These are phyloP conservation scores for Petasospora fabianii DNA, from an alignment of 1,139 yeast species.

Conservation along the genomic window DNA sequence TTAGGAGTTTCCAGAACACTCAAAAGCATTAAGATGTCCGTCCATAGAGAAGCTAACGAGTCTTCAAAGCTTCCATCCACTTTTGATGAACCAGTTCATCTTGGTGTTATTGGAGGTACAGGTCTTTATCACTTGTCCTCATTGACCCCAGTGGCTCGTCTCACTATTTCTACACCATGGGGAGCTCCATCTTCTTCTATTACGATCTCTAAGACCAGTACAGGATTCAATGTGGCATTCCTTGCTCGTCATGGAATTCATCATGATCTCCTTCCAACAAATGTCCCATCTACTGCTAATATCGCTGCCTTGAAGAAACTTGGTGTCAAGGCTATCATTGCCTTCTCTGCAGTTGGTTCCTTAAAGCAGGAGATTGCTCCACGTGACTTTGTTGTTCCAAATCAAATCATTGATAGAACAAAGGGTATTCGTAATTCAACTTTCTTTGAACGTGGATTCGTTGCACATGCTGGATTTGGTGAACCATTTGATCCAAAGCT, in stretches of 20 bases:
- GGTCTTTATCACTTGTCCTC: conserved; percentile 90
- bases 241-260: conserved; percentile 91
- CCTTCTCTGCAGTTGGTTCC: conserved; percentile 96
- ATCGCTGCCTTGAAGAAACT: conserved; percentile 89
- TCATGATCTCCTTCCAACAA: conserved; percentile 86
- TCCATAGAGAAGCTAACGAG: conserved; percentile 21
- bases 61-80: conserved; percentile 28
- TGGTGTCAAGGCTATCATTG: conserved; percentile 84
- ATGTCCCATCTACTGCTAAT: conserved; percentile 91
- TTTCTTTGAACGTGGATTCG: conserved; percentile 88
- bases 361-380: conserved; percentile 86
- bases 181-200: conserved; percentile 94
- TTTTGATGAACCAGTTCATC: conserved; percentile 57
- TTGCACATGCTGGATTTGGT: conserved; percentile 96
- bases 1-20: background rate
- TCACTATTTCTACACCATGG: conserved; percentile 90
- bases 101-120: conserved; percentile 96
- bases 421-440: conserved; percentile 91
- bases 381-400: conserved; percentile 91
- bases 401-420: conserved; percentile 93
- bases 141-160: conserved; percentile 78
- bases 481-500: conserved; percentile 87
- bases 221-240: conserved; percentile 88
- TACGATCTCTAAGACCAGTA: conserved; percentile 71
- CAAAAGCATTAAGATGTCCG: conserved; percentile 20